Conservation (phyloP, 2,329 filamentous ascomycete species). For the Paramyrothecium sp. region DNA sequence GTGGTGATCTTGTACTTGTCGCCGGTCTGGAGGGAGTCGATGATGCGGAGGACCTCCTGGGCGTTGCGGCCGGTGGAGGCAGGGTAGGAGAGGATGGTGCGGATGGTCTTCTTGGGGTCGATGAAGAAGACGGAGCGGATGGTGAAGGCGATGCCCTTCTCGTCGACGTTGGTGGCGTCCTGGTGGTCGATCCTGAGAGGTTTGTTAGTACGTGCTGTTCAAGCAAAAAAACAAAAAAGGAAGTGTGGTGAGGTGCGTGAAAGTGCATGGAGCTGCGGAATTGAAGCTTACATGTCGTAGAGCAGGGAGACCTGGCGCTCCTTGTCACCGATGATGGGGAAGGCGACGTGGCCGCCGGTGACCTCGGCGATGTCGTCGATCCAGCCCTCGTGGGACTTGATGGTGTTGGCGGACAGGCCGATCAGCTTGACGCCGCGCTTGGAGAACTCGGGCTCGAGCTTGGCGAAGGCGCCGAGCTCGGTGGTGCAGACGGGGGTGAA, state of each 20-base stretch:
- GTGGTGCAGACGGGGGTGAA: constrained; percentile 96
- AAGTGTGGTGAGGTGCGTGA: no score
- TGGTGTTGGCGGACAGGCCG: constrained; percentile 82
- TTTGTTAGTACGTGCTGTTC: no score
- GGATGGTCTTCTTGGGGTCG: constrained; percentile 90
- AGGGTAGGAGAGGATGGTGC: constrained; percentile 88
- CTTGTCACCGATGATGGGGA: constrained; percentile 83
- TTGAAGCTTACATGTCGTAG: constrained; percentile 70
- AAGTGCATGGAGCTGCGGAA: no score
- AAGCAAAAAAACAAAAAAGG: no score
- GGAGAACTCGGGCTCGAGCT: constrained; percentile 83
- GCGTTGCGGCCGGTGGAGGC: constrained; percentile 86
- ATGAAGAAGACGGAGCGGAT: constrained; percentile 95
- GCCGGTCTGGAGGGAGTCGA: constrained; percentile 77
- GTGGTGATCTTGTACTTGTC: constrained; percentile 88
- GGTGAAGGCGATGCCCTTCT: constrained; percentile 85
- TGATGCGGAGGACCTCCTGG: constrained; percentile 73
- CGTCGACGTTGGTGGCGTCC: constrained; percentile 77
- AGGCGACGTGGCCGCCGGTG: constrained; percentile 65
- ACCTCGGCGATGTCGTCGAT: constrained; percentile 87
- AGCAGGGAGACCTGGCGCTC: constrained; percentile 71
- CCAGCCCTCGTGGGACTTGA: constrained; percentile 83
- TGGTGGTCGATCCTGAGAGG: constrained; percentile 69
- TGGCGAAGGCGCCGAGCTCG: constrained; percentile 89
- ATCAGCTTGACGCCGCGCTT: constrained; percentile 90